Base-by-base conservation (phyloP, 2,329 filamentous ascomycete species). In the Alternaria hordeiaustralica region DNA sequence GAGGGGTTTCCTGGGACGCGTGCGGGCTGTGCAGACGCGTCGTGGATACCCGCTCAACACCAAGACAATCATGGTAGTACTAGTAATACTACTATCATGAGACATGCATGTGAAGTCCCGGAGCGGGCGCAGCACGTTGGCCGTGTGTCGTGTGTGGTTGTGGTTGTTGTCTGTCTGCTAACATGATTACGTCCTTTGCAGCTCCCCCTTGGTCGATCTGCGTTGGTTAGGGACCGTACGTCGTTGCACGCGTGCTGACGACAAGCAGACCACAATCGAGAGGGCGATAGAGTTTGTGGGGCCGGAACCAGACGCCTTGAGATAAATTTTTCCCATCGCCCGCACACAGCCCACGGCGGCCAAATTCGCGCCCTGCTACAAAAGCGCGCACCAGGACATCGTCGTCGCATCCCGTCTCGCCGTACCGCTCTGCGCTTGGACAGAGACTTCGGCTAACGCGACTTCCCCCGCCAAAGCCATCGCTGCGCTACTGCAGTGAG, bases 81-180 rank as follows among this genome's bases (percentile, higher is more conserved):
- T 43, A 63, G 61, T 54, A 59, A 41, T 33, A 49, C 58, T 63
- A 49, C 61, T 55, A 51, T 53, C 44, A 41, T 60, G 55, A 33
- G 55, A 61, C 43, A 63, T 55, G 57, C 62, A 64, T 64, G 58
- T 60, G 45, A 56, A 56, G 59, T 50, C 55, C 36, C 57, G 44
- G 49, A 28, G 61, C 58, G 63, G 66, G 50, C 58, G 64, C 64
- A 64, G 56, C 58, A 60, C 61, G 68, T 67, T 69, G 49, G 61
- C 66, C 59, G 60, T 63, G 65, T 68, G 64, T 63, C 62, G 57
- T 47, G 36, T 59, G 58, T 59, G 54, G 36, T 41, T 63, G 61
- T 25, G 59, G 57, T 63, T 61, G 61, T 59, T 47, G 43, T 43
- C 25, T 61, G 51, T 46, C 58, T 46, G 43, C 57, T 28, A 54